A percentile compares a stretch with the other conserved stretches of the same genome.
Evolutionary conservation across 345 rosid genomes (phyloP).

Genomic region (Zanthoxylum bungeanum): DNA sequence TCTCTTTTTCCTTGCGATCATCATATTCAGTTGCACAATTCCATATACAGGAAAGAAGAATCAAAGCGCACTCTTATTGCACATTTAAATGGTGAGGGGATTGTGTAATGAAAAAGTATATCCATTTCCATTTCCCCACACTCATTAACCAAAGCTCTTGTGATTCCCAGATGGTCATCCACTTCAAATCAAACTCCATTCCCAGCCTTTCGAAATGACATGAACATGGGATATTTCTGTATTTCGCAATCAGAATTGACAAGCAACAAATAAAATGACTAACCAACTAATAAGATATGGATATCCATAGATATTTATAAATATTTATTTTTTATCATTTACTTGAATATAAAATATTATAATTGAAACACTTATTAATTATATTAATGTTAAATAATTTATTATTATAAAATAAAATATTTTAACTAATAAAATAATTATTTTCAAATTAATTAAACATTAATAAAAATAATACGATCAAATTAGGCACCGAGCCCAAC

Average conservation of each 20-base stretch:
- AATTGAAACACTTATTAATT: too few species aligned
- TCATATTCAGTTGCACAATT: not conserved
- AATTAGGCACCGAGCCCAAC: too few species aligned
- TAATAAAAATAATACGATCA: too few species aligned
- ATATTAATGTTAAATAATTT: too few species aligned
- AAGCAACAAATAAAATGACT: not conserved
- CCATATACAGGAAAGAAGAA: not conserved
- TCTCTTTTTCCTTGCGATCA: not conserved
- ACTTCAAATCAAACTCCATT: slow-evolving; percentile 2
- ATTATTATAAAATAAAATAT: too few species aligned
- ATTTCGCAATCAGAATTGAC: not conserved
- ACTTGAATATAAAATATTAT: too few species aligned
- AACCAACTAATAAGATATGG: too few species aligned
- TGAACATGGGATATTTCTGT: not conserved
- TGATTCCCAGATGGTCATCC: not conserved
- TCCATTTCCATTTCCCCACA: not conserved
- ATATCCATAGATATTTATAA: too few species aligned
- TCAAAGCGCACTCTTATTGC: not conserved
- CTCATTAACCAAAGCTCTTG: not conserved
- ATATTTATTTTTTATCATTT: too few species aligned
- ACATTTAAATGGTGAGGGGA: not conserved
- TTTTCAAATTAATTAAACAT: too few species aligned
- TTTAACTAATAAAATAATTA: too few species aligned
- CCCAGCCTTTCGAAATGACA: not conserved
- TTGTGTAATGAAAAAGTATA: not conserved